Conservation (phyloP, 371 early-diverging fungal species). For the Syncephalis plumigaleata region DNA sequence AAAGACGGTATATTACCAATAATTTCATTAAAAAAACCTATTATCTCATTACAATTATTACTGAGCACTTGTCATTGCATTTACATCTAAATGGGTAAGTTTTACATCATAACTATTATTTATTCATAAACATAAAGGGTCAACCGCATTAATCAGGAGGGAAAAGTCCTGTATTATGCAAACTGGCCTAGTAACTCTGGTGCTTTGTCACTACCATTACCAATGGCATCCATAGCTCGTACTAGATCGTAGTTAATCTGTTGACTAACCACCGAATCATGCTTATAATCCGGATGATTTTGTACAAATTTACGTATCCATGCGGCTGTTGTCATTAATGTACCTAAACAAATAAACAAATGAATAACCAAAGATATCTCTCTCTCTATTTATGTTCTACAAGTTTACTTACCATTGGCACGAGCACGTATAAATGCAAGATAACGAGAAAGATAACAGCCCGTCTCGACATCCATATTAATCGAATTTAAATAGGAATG, state of each 20-base stretch:
- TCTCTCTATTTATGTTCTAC: background rate
- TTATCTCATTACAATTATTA: too few relatives aligned
- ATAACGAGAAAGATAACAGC: constrained; percentile 50
- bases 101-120: too few relatives aligned
- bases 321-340: constrained; percentile 71
- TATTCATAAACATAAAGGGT: too few relatives aligned
- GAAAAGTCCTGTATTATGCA: too few relatives aligned
- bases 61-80: too few relatives aligned
- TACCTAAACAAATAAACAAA: constrained; percentile 7
- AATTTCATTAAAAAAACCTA: too few relatives aligned
- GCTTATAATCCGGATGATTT: constrained; percentile 78
- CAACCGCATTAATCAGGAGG: too few relatives aligned
- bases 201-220: constrained; percentile 41
- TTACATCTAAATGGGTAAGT: too few relatives aligned
- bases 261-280: constrained; percentile 75
- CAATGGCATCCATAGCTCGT: constrained; percentile 42
- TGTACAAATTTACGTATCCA: constrained; percentile 85
- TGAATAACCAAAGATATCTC: background rate
- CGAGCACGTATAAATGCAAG: constrained; percentile 65
- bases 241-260: constrained; percentile 80
- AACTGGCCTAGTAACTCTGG: constrained; percentile 13
- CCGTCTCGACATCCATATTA: constrained; percentile 42
- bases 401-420: constrained; percentile 46
- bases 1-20: too few relatives aligned
- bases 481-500: constrained; percentile 61